These are phyloP conservation scores for Ganoderma leucocontextum DNA, from an alignment of 1,284 basidiomycete species.

Conservation along the genomic window DNA sequence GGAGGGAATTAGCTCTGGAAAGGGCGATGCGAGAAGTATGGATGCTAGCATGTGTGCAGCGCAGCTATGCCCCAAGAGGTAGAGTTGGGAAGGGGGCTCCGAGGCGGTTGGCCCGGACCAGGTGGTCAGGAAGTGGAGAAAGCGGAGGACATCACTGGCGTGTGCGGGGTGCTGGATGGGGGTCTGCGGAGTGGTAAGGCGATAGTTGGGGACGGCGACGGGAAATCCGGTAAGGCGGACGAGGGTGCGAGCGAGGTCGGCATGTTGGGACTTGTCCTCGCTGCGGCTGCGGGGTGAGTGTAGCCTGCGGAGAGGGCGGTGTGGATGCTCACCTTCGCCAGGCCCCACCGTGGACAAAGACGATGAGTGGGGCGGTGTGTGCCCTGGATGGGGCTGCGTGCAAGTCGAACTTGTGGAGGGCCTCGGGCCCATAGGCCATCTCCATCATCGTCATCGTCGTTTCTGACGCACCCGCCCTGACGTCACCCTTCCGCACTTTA, in stretches of 20 bases:
- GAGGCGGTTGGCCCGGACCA: conserved; percentile 46
- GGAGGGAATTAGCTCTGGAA: conserved; percentile 53
- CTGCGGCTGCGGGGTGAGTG: conserved; percentile 45
- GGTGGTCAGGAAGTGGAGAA: conserved; percentile 61
- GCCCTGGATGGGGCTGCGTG: conserved; percentile 43
- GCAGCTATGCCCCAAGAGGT: conserved; percentile 81
- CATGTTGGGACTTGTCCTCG: conserved; percentile 74
- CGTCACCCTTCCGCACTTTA: conserved; percentile 30
- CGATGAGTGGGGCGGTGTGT: conserved; percentile 40
- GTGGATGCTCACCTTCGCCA: conserved; percentile 69
- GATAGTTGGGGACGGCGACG: conserved; percentile 80
- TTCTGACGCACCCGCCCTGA: conserved; percentile 22
- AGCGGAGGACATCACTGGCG: conserved; percentile 66
- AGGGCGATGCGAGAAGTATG: conserved; percentile 65
- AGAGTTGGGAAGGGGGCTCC: conserved; percentile 53
- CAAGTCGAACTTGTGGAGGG: conserved; percentile 56
- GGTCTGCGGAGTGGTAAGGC: conserved; percentile 60
- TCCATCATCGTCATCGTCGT: conserved; percentile 46
- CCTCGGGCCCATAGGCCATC: conserved; percentile 51
- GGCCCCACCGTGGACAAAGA: conserved; percentile 78
- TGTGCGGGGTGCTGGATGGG: conserved; percentile 73
- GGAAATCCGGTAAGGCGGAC: conserved; percentile 56
- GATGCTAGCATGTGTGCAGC: conserved; percentile 81
- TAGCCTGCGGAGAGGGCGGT: conserved; percentile 5
- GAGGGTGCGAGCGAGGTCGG: conserved; percentile 59